Evolutionary conservation across 2,329 filamentous ascomycete genomes (phyloP), one percentile per base, ranked within the genome.

Genomic region (Zasmidium citrigriseum): DNA sequence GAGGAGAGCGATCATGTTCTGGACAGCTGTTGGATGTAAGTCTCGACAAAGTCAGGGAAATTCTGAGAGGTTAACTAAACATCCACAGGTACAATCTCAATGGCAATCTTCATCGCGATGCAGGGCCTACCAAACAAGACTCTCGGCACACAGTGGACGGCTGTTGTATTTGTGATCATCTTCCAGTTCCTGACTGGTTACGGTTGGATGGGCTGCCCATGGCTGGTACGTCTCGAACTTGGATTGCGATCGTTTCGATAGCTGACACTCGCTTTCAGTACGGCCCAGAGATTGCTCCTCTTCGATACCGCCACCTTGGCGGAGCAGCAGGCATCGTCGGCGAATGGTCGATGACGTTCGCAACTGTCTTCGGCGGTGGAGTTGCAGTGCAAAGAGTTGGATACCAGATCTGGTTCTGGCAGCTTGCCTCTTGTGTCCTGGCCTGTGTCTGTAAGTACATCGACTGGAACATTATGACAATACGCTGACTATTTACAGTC

Each of bases 1-100:
- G 9, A 63, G 72, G 5, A 64, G 71, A 20, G 47, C 58, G 2
- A 64, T 71, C 46, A 64, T 72, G 66, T 63, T 71, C 55, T 72
- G 67, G 64, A 61, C 53, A 2, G 68, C 70, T 4, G 52, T 70
- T 12, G 67, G 57, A 23, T 68, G 65, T 49, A 63, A 38, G 69
- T 80, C 1, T 85, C 83, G n/a, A 9, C n/a, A 7, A 20, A 46
- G 7, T 7, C 21, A 46, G n/a, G n/a, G n/a, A n/a, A n/a, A n/a
- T 46, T 20, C n/a, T 46, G n/a, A 7, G 21, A 10, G 9, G 9
- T n/a, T 10, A 9, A 10, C 44, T 46, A 20, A 46, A 9, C 44
- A 9, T 18, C 9, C 21, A n/a, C n/a, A 46, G 44, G 44, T 46
- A 46, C 44, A 16, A 52, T 67, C 34, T 67, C 61, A 52, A 71